Evolutionary conservation across 768 basidiomycete species (phyloP), one percentile per base, ranked within the genome.

Genomic region (Candolleomyces eurysporus): DNA sequence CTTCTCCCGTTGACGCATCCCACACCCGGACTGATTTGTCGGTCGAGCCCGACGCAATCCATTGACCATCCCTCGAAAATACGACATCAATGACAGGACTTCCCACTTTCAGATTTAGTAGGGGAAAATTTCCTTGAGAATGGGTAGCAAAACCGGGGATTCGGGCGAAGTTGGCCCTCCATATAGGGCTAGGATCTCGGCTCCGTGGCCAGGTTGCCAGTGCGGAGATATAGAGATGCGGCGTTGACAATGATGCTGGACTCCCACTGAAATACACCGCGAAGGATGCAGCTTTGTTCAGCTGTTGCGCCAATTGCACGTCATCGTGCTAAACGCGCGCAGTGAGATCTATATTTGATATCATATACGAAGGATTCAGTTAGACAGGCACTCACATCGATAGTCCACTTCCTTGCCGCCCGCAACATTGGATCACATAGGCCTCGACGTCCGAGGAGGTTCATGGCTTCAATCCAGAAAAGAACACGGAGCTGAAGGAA

Each of bases 381-480:
- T 31, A n/a, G 6, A 59, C 63, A 52, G 26, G 42, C 61, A 17
- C 57, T 17, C 26, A 40, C 14, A 5, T 5, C 6, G n/a, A 17
- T 17, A 43, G 45, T 26, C 50, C 54, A 49, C 26, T 61, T 39
- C 30, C 26, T 50, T 10, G 53, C 60, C 22, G 11, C 13, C 17
- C 30, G 53, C 10, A 61, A 39, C 52, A 55, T 56, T 22, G 30
- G 13, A 31, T 45, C 19, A 48, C 60, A 61, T 19, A 10, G 53
- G 13, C 43, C 46, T 11, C 52, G 17, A 14, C 10, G 39, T 13
- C 26, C 1, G n/a, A 61, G 55, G 11, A 61, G 46, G 31, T 61
- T 61, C 60, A 61, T 61, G 17, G 42, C 46, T 43, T 61, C 60
- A 26, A 61, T 61, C 60, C 60, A 61, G 54, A 61, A 61, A 17